Conservation (phyloP, 371 early-diverging fungal genomes). For the Chytridiales sp. region DNA sequence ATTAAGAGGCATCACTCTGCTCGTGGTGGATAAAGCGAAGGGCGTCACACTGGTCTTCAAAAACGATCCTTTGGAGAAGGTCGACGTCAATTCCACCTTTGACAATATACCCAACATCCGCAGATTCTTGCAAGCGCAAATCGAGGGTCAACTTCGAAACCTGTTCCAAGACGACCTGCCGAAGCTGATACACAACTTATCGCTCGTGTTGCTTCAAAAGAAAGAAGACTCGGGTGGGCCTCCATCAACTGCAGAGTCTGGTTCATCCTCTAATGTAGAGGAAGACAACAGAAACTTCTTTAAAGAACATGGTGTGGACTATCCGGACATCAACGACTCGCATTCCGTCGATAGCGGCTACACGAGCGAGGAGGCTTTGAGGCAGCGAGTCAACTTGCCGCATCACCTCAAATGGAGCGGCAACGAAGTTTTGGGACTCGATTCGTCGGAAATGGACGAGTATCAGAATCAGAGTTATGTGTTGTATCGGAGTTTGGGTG, state of each 20-base stretch:
- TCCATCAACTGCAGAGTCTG: background rate
- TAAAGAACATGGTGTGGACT: background rate
- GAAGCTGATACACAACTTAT: constrained; percentile 85
- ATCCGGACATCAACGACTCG: background rate
- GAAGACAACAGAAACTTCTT: background rate
- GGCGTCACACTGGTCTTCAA: constrained; percentile 94
- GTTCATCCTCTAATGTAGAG: background rate
- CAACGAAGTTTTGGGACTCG: constrained; percentile 33
- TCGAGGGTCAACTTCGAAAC: constrained; percentile 83
- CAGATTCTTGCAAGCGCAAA: constrained; percentile 83
- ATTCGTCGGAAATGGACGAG: constrained; percentile 26
- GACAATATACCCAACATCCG: constrained; percentile 85
- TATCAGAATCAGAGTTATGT: constrained; percentile 36
- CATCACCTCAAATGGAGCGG: constrained; percentile 48
- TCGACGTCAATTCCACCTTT: constrained; percentile 91
- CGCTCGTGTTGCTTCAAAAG: constrained; percentile 50
- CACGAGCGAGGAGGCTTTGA: constrained; percentile 17
- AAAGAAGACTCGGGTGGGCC: constrained; percentile 11
- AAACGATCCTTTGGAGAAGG: constrained; percentile 92
- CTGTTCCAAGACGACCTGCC: constrained; percentile 91
- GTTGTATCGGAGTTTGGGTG: constrained; percentile 32
- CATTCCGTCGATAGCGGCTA: constrained; percentile 19
- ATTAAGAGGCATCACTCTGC: constrained; percentile 87
- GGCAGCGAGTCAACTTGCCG: constrained; percentile 28
- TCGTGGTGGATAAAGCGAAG: constrained; percentile 86